Evolutionary conservation across 2,329 filamentous ascomycete species (phyloP).

Genomic region (Chalara sp.): DNA sequence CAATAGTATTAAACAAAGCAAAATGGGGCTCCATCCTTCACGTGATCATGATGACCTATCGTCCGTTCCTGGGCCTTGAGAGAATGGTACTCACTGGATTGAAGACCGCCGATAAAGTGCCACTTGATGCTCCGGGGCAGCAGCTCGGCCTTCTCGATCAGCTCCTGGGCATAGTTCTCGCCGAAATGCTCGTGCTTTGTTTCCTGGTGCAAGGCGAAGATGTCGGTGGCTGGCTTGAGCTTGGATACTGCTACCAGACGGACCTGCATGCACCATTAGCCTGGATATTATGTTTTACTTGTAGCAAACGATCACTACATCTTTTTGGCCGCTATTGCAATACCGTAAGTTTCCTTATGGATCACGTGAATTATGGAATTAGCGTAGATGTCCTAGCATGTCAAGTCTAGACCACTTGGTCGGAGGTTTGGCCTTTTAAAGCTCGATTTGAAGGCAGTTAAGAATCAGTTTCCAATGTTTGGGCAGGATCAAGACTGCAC

Average conservation of each 20-base stretch:
- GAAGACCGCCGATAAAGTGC: constrained; percentile 95
- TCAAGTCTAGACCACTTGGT: neutral
- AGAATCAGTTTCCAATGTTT: too few relatives aligned
- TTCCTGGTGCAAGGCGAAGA: constrained; percentile 71
- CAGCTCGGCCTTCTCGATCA: constrained; percentile 75
- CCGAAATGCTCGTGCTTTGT: constrained; percentile 72
- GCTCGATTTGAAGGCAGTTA: too few relatives aligned
- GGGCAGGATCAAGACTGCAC: too few relatives aligned
- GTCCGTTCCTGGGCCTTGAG: neutral
- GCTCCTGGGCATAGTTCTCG: constrained; percentile 92
- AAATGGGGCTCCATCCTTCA: neutral
- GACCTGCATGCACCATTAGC: constrained; percentile 40
- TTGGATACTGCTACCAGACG: constrained; percentile 94
- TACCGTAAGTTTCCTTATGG: too few relatives aligned
- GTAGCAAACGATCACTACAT: neutral
- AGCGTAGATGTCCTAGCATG: neutral
- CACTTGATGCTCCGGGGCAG: constrained; percentile 74
- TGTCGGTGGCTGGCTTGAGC: constrained; percentile 86
- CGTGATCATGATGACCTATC: neutral
- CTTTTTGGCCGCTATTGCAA: constrained; percentile 9
- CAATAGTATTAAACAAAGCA: neutral
- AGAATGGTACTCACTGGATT: constrained; percentile 54
- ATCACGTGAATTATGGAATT: neutral
- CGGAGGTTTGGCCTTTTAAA: neutral
- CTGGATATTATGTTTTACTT: too few relatives aligned